Percentiles rank a stretch among this genome's conserved stretches.
Conservation (phyloP, 2,329 filamentous ascomycete genomes). For the Dactylellina haptotyla region DNA sequence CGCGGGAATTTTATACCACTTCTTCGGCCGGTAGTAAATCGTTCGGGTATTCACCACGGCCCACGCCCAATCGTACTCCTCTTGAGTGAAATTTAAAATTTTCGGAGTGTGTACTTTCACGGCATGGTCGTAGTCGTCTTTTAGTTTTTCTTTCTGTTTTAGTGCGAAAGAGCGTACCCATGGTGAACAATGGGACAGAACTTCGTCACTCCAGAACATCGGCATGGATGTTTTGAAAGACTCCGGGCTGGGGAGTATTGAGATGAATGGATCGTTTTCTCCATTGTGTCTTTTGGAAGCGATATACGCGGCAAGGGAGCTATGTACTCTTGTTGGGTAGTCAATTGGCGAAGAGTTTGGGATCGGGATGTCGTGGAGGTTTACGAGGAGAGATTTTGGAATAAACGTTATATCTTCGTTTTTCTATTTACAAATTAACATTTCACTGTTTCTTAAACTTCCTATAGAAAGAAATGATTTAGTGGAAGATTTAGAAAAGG, state of each 20-base stretch:
- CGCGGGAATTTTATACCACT: constrained; percentile 43
- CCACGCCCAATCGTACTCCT: constrained; percentile 57
- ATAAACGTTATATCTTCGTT: constrained; percentile 48
- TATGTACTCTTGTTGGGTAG: constrained; percentile 40
- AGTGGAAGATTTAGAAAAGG: not conserved
- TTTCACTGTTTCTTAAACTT: not conserved
- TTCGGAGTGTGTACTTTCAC: constrained; percentile 11
- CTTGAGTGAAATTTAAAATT: constrained; percentile 51
- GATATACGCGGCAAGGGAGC: constrained; percentile 42
- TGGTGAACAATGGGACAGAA: constrained; percentile 21
- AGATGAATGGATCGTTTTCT: constrained; percentile 14
- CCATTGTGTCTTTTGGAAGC: constrained; percentile 12
- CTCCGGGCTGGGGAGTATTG: constrained; percentile 19
- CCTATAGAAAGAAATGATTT: not conserved
- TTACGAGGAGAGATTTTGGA: constrained; percentile 38
- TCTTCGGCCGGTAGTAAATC: constrained; percentile 57
- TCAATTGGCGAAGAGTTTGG: constrained; percentile 41
- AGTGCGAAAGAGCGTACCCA: constrained; percentile 39
- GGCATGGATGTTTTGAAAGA: constrained; percentile 43
- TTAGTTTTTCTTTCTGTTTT: constrained; percentile 49
- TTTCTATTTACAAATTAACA: constrained; percentile 6
- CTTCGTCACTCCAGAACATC: constrained; percentile 37
- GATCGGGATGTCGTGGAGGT: constrained; percentile 33
- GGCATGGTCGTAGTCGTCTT: constrained; percentile 52
- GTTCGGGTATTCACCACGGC: constrained; percentile 57